Base-by-base conservation (phyloP, 2,329 filamentous ascomycete genomes). In the Chrysosporium keratinophilum region DNA sequence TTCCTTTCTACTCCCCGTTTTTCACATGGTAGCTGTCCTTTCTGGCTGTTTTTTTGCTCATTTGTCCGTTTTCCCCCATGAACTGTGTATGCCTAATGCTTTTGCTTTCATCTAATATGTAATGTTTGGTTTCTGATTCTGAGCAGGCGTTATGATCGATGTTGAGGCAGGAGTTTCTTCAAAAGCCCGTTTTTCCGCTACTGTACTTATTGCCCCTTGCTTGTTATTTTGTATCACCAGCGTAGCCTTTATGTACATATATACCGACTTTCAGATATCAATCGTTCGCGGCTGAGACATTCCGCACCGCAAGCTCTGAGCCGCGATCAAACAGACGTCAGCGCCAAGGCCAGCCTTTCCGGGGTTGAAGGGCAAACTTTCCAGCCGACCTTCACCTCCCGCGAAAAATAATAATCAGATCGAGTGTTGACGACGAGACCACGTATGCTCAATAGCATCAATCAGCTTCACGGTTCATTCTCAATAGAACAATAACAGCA, bases 241-340 rank as follows among this genome's bases (percentile, higher is more conserved):
- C 23, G 23, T 28, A 28, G 23, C 23, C 23, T 28, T 3, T 7
- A 3, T 28, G 23, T 28, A 28, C 23, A 28, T 28, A 28, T 28
- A 28, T 28, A 28, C 23, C 23, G 23, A 28, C 3, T 28, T 28
- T 7, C 23, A 28, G 4, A 11, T 28, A 7, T 23, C n/a, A 4
- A n/a, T 14, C 20, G 17, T 5, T 45, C 14, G 10, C 10, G 20
- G 17, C 17, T 15, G 2, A 5, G 17, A n/a, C 17, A 28, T 28
- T 28, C 23, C 23, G 23, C 23, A 28, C 23, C 23, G 23, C 7
- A 28, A 28, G 23, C 23, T 28, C 9, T 50, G 37, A 50, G 48
- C 48, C 48, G 17, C 48, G 2, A 9, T 19, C 15, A 6, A 12
- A 35, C 31, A 28, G 50, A 52, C 50, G 50, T 52, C 50, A 52